These are phyloP conservation scores for Mycena rosella DNA, from an alignment of 768 basidiomycete species.

Conservation along the genomic window DNA sequence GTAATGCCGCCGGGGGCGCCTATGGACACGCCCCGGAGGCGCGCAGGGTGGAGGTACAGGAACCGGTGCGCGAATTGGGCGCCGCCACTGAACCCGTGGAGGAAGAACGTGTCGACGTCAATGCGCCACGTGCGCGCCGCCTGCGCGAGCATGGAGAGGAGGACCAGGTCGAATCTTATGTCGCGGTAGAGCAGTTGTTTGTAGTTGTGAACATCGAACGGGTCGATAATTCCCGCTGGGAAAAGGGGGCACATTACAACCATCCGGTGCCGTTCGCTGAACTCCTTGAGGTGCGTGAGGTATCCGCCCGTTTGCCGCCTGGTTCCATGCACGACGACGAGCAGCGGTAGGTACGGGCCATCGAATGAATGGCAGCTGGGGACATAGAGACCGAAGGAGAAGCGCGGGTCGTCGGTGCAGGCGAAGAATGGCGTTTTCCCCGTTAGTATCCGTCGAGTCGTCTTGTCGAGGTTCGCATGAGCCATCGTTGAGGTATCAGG, in stretches of 20 bases:
- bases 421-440: slow-evolving; percentile 38
- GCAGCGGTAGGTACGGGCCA: slow-evolving; percentile 26
- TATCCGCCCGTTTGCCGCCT: slow-evolving; percentile 32
- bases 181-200: slow-evolving; percentile 32
- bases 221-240: slow-evolving; percentile 41
- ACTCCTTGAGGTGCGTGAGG: slow-evolving; percentile 24
- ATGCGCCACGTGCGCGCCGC: slow-evolving; percentile 38
- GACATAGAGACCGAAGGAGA: slow-evolving; percentile 37
- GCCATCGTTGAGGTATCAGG: neutral
- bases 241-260: slow-evolving; percentile 38
- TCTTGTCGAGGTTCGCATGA: slow-evolving; percentile 28
- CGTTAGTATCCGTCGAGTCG: slow-evolving; percentile 14
- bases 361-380: slow-evolving; percentile 23
- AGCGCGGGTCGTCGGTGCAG: slow-evolving; percentile 35
- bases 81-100: slow-evolving; percentile 45
- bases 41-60: slow-evolving; percentile 36
- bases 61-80: slow-evolving; percentile 44
- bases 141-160: slow-evolving; percentile 41
- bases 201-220: slow-evolving; percentile 39
- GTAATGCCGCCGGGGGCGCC: slow-evolving; percentile 39
- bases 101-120: slow-evolving; percentile 29
- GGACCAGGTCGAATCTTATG: slow-evolving; percentile 40
- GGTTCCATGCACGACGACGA: slow-evolving; percentile 41
- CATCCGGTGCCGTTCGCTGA: slow-evolving; percentile 32
- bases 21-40: slow-evolving; percentile 37